phyloP scores from a whole-genome alignment of 176 grass and related monocot species.

The Saccharum officinarum region DNA sequence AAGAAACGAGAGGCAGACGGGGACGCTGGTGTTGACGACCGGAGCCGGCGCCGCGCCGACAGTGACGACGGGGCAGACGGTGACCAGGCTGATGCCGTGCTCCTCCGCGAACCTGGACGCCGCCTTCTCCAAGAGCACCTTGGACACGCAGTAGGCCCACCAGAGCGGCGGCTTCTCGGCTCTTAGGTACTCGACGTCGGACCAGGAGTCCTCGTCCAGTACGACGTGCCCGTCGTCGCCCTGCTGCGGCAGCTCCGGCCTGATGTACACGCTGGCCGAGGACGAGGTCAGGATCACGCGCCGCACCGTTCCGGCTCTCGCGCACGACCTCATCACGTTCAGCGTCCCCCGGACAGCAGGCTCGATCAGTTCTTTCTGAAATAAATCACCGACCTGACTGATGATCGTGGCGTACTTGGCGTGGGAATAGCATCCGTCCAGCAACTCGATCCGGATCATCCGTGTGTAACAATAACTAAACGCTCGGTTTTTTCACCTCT shows the following conservation, averaged over 20 bases:
- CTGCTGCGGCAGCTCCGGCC: slow-evolving; percentile 14
- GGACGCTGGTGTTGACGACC: slow-evolving; percentile 24
- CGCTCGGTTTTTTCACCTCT: neutral
- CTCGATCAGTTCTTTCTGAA: slow-evolving; percentile 23
- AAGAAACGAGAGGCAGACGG: slow-evolving; percentile 28
- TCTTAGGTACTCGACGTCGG: slow-evolving; percentile 54
- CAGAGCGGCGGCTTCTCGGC: neutral
- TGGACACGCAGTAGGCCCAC: slow-evolving; percentile 35
- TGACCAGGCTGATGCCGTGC: slow-evolving; percentile 43
- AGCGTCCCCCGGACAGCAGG: slow-evolving; percentile 43
- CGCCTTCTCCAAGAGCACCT: slow-evolving; percentile 46
- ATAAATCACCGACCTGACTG: neutral
- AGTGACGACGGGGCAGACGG: slow-evolving; percentile 30
- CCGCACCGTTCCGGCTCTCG: slow-evolving; percentile 46
- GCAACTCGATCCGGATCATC: neutral
- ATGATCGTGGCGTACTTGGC: neutral
- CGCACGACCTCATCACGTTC: slow-evolving; percentile 73
- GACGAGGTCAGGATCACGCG: slow-evolving; percentile 72
- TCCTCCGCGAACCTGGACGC: slow-evolving; percentile 34
- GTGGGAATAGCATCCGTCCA: neutral
- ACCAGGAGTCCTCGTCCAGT: slow-evolving; percentile 36
- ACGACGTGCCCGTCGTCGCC: slow-evolving; percentile 15
- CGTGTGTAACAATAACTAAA: neutral
- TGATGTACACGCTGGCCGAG: slow-evolving; percentile 23
- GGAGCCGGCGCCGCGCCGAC: slow-evolving; percentile 32